These are phyloP conservation scores for Cytospora schulzeri DNA, from an alignment of 2,329 filamentous ascomycete species.

Conservation along the genomic window DNA sequence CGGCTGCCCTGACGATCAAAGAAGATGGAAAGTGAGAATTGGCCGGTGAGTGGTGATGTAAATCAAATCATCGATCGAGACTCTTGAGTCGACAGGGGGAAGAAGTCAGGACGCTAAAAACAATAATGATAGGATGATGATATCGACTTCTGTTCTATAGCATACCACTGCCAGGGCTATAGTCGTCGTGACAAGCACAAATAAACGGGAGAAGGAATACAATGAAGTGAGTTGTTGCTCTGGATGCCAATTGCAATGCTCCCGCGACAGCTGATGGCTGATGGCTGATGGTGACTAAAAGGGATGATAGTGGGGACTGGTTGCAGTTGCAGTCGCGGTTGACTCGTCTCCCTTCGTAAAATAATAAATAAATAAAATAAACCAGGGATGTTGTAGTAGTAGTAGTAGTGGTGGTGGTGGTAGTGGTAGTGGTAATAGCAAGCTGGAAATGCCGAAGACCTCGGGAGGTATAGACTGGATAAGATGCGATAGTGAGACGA, in stretches of 20 bases:
- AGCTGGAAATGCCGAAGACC: background rate
- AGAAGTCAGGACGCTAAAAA: background rate
- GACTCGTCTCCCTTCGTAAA: constrained; percentile 38
- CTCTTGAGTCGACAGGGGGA: background rate
- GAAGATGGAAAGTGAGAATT: constrained; percentile 14
- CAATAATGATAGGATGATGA: background rate
- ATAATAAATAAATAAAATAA: background rate
- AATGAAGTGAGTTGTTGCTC: background rate
- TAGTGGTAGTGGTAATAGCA: too few species aligned
- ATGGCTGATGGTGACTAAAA: background rate
- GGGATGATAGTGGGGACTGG: constrained; percentile 20
- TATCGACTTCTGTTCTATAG: background rate
- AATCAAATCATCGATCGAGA: constrained; percentile 31
- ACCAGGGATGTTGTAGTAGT: background rate
- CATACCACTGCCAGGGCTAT: background rate
- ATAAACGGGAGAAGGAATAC: background rate
- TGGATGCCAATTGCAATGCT: background rate
- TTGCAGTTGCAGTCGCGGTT: constrained; percentile 44
- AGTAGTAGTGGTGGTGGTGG: too few species aligned
- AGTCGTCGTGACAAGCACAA: constrained; percentile 4
- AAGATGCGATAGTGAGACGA: constrained; percentile 1
- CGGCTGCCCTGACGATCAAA: constrained; percentile 47
- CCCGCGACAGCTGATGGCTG: background rate
- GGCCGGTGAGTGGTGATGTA: constrained; percentile 8
- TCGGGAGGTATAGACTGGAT: background rate